Conservation (phyloP, 208 protist species). For the Crithidia bombi region DNA sequence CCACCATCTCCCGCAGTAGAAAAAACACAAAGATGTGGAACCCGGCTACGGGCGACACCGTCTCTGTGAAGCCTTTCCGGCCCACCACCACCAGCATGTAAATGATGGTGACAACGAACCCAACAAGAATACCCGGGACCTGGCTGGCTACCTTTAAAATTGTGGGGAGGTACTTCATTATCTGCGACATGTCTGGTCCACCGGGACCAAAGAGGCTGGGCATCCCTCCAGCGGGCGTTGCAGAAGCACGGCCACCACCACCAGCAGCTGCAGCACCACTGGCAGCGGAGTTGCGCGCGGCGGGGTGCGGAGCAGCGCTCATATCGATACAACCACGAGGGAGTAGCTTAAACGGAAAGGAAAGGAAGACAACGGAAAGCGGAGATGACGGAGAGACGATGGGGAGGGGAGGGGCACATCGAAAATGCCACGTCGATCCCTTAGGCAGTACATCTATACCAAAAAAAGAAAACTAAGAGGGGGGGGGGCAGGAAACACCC, state of each 20-base stretch:
- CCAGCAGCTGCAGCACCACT: not conserved
- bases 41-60: conserved; percentile 61
- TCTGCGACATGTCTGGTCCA: conserved; percentile 30
- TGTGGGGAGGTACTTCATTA: conserved; percentile 62
- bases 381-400: not conserved
- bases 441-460: not conserved
- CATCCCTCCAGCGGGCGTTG: not conserved
- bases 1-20: conserved; percentile 55
- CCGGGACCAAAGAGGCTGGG: conserved; percentile 24
- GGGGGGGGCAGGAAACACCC: too few species aligned
- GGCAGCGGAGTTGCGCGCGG: not conserved
- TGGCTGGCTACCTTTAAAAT: conserved; percentile 45
- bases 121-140: conserved; percentile 53
- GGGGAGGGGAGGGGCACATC: too few species aligned
- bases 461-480: not conserved
- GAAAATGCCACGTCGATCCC: not conserved
- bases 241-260: not conserved
- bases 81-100: conserved; percentile 55
- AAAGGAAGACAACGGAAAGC: not conserved
- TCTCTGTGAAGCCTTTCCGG: conserved; percentile 35
- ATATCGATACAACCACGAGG: not conserved
- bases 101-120: conserved; percentile 55
- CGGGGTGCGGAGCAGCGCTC: not conserved
- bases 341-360: not conserved
- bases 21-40: conserved; percentile 72